Conservation (phyloP, 768 basidiomycete species). For the Boletus insuetus region DNA sequence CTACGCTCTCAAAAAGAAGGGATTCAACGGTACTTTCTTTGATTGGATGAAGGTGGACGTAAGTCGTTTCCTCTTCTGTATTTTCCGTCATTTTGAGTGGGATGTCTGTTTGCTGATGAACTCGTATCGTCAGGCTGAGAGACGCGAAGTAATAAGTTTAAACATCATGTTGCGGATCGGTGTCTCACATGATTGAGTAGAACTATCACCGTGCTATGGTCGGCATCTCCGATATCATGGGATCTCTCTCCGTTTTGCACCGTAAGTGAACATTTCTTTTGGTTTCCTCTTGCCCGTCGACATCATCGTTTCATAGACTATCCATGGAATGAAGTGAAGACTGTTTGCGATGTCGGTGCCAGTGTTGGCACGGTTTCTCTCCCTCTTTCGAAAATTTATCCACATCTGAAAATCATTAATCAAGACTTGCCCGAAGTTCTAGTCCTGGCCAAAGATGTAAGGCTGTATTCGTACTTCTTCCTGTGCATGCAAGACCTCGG, state of each 20-base stretch:
- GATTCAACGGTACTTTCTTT: conserved; percentile 18
- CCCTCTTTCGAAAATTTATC: conserved; percentile 24
- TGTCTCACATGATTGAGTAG: conserved; percentile 10
- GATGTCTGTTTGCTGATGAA: background rate
- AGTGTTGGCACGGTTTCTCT: conserved; percentile 30
- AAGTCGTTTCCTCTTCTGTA: background rate
- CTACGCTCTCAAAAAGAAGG: conserved; percentile 17
- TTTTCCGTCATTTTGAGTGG: background rate
- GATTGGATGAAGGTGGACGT: conserved; percentile 25
- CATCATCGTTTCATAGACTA: conserved; percentile 12
- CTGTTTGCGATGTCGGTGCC: conserved; percentile 30
- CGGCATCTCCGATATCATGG: conserved; percentile 20
- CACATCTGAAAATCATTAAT: conserved; percentile 25
- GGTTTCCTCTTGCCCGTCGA: background rate
- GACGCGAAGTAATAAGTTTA: conserved; percentile 8
- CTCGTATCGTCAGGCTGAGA: conserved; percentile 8
- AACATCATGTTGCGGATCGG: background rate
- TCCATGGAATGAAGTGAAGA: conserved; percentile 24
- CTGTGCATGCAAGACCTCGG: background rate
- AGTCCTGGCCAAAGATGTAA: conserved; percentile 19
- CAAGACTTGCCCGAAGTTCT: conserved; percentile 32
- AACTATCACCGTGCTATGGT: conserved; percentile 25
- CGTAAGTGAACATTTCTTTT: conserved; percentile 9
- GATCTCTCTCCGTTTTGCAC: conserved; percentile 22
- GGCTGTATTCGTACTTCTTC: background rate